Percentiles rank a stretch among this genome's conserved stretches.
These are phyloP conservation scores for Phyllosticta paracitricarpa DNA, from an alignment of 2,329 filamentous ascomycete species.

Conservation along the genomic window DNA sequence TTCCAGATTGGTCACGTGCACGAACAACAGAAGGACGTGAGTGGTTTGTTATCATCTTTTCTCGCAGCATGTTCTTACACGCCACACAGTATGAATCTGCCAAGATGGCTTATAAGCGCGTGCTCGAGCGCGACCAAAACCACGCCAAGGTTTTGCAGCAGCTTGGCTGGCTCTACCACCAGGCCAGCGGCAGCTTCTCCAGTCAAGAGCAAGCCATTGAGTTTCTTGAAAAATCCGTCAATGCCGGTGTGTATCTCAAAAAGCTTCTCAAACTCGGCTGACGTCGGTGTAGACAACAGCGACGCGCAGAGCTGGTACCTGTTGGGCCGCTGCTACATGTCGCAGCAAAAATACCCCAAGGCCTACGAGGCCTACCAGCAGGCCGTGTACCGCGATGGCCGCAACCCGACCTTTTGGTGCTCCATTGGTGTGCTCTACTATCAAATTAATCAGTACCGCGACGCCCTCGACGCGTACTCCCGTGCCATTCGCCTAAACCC, in stretches of 20 bases:
- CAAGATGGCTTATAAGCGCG: conserved; percentile 83
- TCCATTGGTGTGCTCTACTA: conserved; percentile 98
- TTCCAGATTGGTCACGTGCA: conserved; percentile 99
- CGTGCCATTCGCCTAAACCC: conserved; percentile 93
- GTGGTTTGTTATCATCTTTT: conserved; percentile 28
- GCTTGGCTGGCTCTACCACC: conserved; percentile 93
- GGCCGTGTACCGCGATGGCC: conserved; percentile 92
- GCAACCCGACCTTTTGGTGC: conserved; percentile 98
- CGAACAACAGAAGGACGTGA: conserved; percentile 95
- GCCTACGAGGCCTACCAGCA: conserved; percentile 98
- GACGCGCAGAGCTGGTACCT: conserved; percentile 99
- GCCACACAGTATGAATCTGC: conserved; percentile 73
- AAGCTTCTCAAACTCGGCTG: not conserved
- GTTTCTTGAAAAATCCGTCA: conserved; percentile 92
- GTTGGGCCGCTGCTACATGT: conserved; percentile 97
- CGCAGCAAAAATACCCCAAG: conserved; percentile 96
- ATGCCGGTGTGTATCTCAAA: conserved; percentile 55
- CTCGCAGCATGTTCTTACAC: conserved; percentile 17
- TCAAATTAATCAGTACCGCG: conserved; percentile 98
- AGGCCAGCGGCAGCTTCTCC: conserved; percentile 82
- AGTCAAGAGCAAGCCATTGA: conserved; percentile 96
- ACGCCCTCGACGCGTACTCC: conserved; percentile 94
- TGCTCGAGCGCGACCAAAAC: conserved; percentile 87
- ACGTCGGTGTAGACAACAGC: conserved; percentile 57
- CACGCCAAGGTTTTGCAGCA: conserved; percentile 98